Evolutionary conservation across 2,329 filamentous ascomycete genomes (phyloP), one percentile per base, ranked within the genome.

Genomic region (Ambrosiella xylebori): DNA sequence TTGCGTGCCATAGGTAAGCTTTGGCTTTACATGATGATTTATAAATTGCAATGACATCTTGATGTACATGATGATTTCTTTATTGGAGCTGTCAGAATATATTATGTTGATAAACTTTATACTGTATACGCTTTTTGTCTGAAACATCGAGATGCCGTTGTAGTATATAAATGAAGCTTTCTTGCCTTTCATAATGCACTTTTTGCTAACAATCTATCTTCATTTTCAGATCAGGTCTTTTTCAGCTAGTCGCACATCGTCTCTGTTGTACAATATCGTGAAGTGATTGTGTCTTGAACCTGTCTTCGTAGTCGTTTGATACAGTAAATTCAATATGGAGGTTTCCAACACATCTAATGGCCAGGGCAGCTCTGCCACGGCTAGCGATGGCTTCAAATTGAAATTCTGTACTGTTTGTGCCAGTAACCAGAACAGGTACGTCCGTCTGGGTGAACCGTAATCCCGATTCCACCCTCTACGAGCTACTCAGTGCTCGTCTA

Each of bases 331-430:
- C 27, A 9, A 53, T 15, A 54, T 41, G 39, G 37, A 54, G n/a
- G 1, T 19, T 11, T 12, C 9, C 9, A 41, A 13, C 37, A 8
- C 13, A 7, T 39, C 52, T 13, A 54, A 36, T 12, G 54, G 49
- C 36, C 58, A 54, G 50, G 45, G 45, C 54, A 57, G 50, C 41
- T 53, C 71, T 58, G 65, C 66, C 45, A 67, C 71, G 58, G 75
- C 54, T 57, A 71, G 73, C 35, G 70, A 73, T 38, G 80, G 77
- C 56, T 95, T 84, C 77, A 95, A 93, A 71, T 79, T 98, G 62
- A 94, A 87, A 68, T 96, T 97, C 71, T 96, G 90, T 75, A 97
- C 93, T 2, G 91, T 98, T n/a, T 98, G 93, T 71, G 93, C 93
- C 7, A 95, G 89, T 66, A 98, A 98, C 66, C 89, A 98, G 70